Base-by-base conservation (phyloP, 495 filamentous ascomycete genomes). In the Penicillium desertorum region DNA sequence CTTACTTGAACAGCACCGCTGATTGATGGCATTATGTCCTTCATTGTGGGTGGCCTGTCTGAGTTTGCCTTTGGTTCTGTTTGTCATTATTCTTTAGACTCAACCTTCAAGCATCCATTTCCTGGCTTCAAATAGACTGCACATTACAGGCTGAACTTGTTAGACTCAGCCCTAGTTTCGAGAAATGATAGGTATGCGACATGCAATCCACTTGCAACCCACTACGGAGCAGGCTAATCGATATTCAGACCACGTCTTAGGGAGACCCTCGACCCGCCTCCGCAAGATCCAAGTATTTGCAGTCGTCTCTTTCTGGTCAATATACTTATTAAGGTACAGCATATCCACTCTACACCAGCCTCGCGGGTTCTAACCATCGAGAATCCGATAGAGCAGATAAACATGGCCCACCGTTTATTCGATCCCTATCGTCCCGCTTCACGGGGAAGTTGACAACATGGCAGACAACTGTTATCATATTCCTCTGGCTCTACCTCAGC, bases 271-370 rank as follows among this genome's bases (percentile, higher is more conserved):
- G 8, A 86, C 88, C 58, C 86, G 89, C 73, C 96, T 94, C 66
- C 87, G 94, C 56, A 91, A 96, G 65, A 86, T 95, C 23, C 93
- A 98, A 70, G 92, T 98, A 60, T 82, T 97, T 55, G 86, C 88
- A 25, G 94, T 97, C 0, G 80, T 98, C 19, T 83, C 87, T 0
- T 95, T 97, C 64, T 98, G 94, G 95, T 91, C 88, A 16, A 71
- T 86, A 19, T 96, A 96, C 68, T 77, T 97, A 11, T 76, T 87
- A 57, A 82, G 79, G 89, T 91, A 75, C 16, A 4, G 23, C 19
- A 51, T 5, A 16, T 32, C 4, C 12, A 49, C 8, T 14, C 42
- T 4, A 48, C 9, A 23, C 0, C n/a, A 2, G 14, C 5, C 4
- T 17, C 20, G 16, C 1, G 9, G 22, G 1, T 22, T 4, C 47